Percentiles rank a stretch among this genome's conserved stretches.
phyloP scores from a whole-genome alignment of 345 rosid genomes.

The Hirschfeldia incana region DNA sequence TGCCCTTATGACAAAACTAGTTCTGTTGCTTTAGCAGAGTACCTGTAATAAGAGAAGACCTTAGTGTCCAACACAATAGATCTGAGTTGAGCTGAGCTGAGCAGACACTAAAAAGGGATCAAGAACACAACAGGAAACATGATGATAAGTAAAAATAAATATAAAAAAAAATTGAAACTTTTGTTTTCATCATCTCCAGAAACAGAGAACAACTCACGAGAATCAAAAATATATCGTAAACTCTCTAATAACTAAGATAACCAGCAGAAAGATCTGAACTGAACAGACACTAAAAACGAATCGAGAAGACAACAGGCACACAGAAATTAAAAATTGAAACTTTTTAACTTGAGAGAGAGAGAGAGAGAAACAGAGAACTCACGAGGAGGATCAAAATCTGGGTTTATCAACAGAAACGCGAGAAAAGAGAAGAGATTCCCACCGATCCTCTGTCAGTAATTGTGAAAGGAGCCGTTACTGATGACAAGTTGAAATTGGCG shows the following conservation, averaged over 20 bases:
- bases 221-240: too few relatives aligned
- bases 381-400: conserved; percentile 19
- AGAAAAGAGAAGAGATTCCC: background rate
- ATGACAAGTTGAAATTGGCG: conserved; percentile 45
- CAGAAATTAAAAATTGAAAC: conserved; percentile 6
- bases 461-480: conserved; percentile 28
- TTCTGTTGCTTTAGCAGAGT: too few relatives aligned
- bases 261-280: conserved; percentile 16
- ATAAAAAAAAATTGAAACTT: too few relatives aligned
- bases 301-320: background rate
- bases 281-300: background rate
- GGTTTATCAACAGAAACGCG: conserved; percentile 5
- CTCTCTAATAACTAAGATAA: background rate
- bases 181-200: too few relatives aligned
- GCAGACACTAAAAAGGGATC: too few relatives aligned
- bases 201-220: too few relatives aligned
- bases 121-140: too few relatives aligned
- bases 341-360: background rate
- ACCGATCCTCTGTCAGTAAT: too few relatives aligned
- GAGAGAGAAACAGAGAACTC: background rate
- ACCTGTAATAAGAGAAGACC: too few relatives aligned
- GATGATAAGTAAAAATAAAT: too few relatives aligned
- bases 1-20: background rate
- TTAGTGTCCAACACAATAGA: too few relatives aligned
- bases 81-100: too few relatives aligned